Percentiles rank a stretch among this genome's conserved stretches.
phyloP scores from a whole-genome alignment of 192 early-diverging fungal genomes.

The Dimargaris cristalligena region DNA sequence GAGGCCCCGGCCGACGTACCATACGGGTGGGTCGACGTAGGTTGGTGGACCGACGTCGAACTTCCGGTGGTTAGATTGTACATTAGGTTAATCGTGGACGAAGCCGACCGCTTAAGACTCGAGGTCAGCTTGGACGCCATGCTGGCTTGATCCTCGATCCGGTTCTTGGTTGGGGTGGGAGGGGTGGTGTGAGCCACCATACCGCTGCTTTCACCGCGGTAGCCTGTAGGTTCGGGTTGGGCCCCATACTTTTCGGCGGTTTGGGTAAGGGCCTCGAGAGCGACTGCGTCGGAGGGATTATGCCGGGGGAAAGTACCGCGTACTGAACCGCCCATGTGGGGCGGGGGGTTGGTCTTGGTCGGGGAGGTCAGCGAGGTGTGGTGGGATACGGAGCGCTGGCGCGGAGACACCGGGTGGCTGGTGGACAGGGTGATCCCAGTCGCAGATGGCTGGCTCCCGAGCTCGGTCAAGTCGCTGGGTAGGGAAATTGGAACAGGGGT shows the following conservation, averaged over 20 bases:
- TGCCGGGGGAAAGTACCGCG: too few relatives aligned
- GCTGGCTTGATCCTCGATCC: slow-evolving; percentile 12
- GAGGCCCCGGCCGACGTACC: slow-evolving; percentile 4
- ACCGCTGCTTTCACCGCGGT: slow-evolving; percentile 6
- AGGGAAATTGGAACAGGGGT: background rate
- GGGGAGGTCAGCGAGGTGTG: background rate
- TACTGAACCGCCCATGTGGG: too few relatives aligned
- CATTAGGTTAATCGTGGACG: slow-evolving; percentile 21
- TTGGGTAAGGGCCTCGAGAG: slow-evolving; percentile 13
- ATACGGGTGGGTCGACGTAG: background rate
- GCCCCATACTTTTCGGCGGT: slow-evolving; percentile 14
- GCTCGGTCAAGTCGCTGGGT: background rate
- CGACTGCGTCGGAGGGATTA: background rate
- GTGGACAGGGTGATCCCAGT: background rate
- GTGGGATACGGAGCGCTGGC: background rate
- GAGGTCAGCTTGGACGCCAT: slow-evolving; percentile 19
- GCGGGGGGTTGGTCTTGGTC: background rate
- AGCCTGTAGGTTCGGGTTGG: slow-evolving; percentile 12
- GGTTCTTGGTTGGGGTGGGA: slow-evolving; percentile 12
- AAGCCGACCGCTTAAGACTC: slow-evolving; percentile 25
- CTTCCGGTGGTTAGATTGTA: slow-evolving; percentile 13
- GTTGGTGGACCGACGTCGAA: background rate
- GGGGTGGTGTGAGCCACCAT: slow-evolving; percentile 14
- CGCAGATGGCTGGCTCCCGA: too few relatives aligned
- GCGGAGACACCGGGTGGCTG: background rate